phyloP scores from a whole-genome alignment of 2,329 filamentous ascomycete genomes.

The Falciphora oryzae region DNA sequence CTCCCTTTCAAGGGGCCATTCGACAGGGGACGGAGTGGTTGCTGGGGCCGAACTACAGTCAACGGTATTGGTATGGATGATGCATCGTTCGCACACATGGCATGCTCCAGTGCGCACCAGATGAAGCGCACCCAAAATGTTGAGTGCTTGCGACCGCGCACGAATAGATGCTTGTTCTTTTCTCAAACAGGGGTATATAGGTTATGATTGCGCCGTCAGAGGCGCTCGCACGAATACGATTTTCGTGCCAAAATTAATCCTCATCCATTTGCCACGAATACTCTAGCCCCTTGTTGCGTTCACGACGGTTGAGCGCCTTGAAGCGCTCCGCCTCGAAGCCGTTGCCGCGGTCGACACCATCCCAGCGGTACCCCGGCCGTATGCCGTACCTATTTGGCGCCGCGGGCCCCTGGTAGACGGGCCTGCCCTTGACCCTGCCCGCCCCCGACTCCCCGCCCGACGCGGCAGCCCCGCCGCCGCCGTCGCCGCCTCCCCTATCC shows the following conservation, averaged over 20 bases:
- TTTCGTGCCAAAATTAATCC: conserved; percentile 10
- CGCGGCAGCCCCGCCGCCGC: conserved; percentile 11
- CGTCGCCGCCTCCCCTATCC: conserved; percentile 29
- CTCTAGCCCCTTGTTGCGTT: conserved; percentile 71
- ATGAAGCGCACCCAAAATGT: too few relatives aligned
- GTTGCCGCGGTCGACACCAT: conserved; percentile 90
- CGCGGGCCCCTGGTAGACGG: conserved; percentile 71
- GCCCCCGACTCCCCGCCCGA: conserved; percentile 4
- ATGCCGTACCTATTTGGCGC: conserved; percentile 94
- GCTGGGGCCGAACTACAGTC: too few relatives aligned
- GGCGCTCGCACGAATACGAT: background rate
- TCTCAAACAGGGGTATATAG: background rate
- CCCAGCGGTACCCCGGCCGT: conserved; percentile 87
- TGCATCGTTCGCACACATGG: background rate
- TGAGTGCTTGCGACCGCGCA: background rate
- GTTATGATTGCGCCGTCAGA: background rate
- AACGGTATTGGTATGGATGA: background rate
- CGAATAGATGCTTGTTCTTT: background rate
- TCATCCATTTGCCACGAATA: conserved; percentile 95
- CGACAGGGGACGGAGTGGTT: background rate
- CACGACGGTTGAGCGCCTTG: conserved; percentile 72
- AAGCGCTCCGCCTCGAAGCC: conserved; percentile 94
- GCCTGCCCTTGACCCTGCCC: conserved; percentile 37
- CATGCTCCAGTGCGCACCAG: background rate
- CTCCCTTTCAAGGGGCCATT: too few relatives aligned